Conservation (phyloP, 257 asterid genomes). For the Capsicum pubescens region DNA sequence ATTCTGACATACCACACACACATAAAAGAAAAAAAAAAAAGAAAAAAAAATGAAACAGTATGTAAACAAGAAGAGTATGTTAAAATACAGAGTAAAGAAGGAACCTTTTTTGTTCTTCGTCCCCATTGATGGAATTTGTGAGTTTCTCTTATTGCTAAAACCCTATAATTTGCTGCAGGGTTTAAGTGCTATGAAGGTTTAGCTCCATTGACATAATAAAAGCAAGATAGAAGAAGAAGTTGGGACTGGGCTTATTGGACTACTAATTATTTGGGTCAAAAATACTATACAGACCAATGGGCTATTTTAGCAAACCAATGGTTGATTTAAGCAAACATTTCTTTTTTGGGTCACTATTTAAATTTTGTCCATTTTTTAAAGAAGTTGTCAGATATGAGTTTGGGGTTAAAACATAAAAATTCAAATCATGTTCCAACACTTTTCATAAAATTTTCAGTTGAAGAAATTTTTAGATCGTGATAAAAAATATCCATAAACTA, state of each 20-base stretch:
- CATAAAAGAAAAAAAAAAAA: not conserved
- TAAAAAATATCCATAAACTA: too few relatives aligned
- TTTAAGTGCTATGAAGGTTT: not conserved
- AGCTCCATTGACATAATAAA: not conserved
- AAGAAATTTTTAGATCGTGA: too few relatives aligned
- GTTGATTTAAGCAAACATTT: not conserved
- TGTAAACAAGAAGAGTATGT: not conserved
- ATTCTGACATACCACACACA: not conserved
- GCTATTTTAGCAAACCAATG: not conserved
- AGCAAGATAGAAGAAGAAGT: not conserved
- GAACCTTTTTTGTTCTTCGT: slow-evolving; percentile 13
- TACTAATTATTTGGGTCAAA: not conserved
- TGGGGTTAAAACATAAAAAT: not conserved
- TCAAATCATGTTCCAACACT: too few relatives aligned
- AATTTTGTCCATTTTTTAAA: not conserved
- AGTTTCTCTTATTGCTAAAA: not conserved
- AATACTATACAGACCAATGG: not conserved
- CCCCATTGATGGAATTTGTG: slow-evolving; percentile 7
- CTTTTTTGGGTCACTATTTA: not conserved
- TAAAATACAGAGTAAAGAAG: not conserved
- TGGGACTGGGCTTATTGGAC: not conserved
- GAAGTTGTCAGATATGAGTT: not conserved
- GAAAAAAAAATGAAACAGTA: not conserved
- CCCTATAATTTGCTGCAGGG: slow-evolving; percentile 14
- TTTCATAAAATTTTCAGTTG: too few relatives aligned